Evolutionary conservation across 345 rosid genomes (phyloP).

Genomic region (Trapa incisa): DNA sequence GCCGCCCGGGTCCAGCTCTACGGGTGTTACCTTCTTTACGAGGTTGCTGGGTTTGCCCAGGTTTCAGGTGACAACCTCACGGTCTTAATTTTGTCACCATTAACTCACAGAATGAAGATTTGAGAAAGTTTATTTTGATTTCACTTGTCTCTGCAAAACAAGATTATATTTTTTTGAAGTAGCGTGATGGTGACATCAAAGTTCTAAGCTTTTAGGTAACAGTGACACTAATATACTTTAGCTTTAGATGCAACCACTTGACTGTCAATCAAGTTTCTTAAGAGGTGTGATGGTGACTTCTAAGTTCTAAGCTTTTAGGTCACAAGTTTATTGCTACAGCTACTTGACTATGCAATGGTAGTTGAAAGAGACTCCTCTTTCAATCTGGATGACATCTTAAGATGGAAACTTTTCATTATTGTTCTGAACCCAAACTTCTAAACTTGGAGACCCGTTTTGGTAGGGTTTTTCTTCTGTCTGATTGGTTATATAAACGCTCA

Average conservation of each 20-base stretch:
- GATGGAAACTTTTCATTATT: no score
- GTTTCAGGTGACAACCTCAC: conserved; percentile 39
- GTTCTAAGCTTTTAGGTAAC: no score
- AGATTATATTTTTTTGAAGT: not conserved
- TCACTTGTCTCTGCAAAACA: not conserved
- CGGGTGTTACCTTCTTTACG: conserved; percentile 83
- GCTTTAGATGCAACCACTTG: not conserved
- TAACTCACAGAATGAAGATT: not conserved
- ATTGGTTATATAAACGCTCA: no score
- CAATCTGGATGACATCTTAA: no score
- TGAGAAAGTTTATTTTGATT: not conserved
- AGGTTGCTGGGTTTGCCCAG: conserved; percentile 69
- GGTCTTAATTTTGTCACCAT: not conserved
- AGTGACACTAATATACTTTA: not conserved
- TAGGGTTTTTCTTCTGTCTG: no score
- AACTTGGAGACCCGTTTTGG: no score
- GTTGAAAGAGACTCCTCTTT: no score
- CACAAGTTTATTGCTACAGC: no score
- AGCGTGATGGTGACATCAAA: no score
- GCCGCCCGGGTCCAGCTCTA: conserved; percentile 77
- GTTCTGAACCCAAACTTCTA: no score
- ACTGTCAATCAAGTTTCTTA: not conserved
- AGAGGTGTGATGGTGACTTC: not conserved
- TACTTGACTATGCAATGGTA: no score
- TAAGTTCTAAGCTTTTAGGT: not conserved